Conservation (phyloP, 768 basidiomycete species). For the Tylopilus balloui region DNA sequence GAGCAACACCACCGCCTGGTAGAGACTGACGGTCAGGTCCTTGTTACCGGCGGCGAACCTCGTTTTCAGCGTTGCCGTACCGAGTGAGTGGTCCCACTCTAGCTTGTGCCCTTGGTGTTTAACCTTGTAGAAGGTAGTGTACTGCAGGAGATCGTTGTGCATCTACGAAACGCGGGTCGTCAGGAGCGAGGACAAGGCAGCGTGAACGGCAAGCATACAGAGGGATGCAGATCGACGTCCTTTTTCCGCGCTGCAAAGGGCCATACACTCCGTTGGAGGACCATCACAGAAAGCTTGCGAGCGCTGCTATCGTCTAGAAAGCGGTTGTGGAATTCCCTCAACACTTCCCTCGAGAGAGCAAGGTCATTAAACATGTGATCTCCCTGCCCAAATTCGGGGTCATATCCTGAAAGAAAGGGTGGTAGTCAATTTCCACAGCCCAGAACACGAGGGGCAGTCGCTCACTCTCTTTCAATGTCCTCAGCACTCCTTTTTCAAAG, state of each 20-base stretch:
- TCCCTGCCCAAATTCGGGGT: constrained; percentile 91
- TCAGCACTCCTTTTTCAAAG: constrained; percentile 78
- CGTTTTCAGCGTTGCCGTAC: constrained; percentile 72
- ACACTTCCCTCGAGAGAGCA: constrained; percentile 66
- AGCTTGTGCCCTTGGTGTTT: constrained; percentile 76
- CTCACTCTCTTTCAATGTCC: constrained; percentile 79
- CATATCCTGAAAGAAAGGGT: constrained; percentile 59
- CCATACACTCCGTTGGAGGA: constrained; percentile 88
- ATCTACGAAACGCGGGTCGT: constrained; percentile 46
- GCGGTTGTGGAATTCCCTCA: constrained; percentile 59
- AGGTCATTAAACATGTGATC: constrained; percentile 96
- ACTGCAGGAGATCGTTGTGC: constrained; percentile 62
- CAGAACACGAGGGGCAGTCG: constrained; percentile 13
- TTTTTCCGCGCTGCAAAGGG: constrained; percentile 60
- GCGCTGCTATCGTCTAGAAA: constrained; percentile 35
- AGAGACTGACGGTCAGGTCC: constrained; percentile 87
- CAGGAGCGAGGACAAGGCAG: not conserved
- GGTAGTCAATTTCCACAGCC: constrained; percentile 15
- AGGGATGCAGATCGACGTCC: constrained; percentile 49
- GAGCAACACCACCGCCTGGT: constrained; percentile 82
- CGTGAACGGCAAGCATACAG: constrained; percentile 36
- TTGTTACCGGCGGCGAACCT: constrained; percentile 67
- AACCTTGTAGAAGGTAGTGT: constrained; percentile 65
- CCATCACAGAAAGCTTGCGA: constrained; percentile 64
- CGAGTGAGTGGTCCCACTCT: constrained; percentile 84